A percentile compares a stretch with the other conserved stretches of the same genome.
Conservation (phyloP, 352 stramenopile genomes). For the Globisporangium irregulare region DNA sequence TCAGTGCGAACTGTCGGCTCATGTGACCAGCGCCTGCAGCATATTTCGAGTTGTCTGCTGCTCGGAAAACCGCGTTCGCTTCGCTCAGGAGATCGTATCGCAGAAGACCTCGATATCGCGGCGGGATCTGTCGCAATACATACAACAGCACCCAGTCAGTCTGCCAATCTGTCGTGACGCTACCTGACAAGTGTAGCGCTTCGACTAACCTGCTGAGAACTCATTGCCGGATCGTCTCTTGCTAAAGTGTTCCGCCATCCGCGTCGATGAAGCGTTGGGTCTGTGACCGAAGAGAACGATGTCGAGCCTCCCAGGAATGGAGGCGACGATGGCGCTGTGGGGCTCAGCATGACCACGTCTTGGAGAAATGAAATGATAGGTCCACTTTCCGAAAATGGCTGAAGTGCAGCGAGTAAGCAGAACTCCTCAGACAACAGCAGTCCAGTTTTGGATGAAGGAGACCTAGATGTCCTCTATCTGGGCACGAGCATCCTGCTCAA, state of each 20-base stretch:
- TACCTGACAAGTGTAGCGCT: neutral
- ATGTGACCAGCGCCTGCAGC: no score
- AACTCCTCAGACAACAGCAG: neutral
- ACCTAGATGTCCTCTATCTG: neutral
- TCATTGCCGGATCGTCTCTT: conserved; percentile 13
- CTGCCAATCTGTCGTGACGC: neutral
- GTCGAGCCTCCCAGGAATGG: conserved; percentile 15
- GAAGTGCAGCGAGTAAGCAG: neutral
- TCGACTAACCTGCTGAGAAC: conserved; percentile 26
- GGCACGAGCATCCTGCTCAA: neutral
- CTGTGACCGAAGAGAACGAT: conserved; percentile 53
- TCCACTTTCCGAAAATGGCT: neutral
- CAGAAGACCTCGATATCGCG: conserved; percentile 33
- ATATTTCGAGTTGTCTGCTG: neutral
- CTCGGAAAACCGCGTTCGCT: conserved; percentile 4
- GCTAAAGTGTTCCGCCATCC: conserved; percentile 48
- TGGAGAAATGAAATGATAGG: neutral
- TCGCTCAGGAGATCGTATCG: conserved; percentile 30
- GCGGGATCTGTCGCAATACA: conserved; percentile 29
- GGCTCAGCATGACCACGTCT: conserved; percentile 7
- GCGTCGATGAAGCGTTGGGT: conserved; percentile 51
- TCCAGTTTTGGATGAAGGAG: neutral
- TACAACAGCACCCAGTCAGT: neutral
- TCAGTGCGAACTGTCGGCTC: neutral
- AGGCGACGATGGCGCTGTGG: neutral